These are phyloP conservation scores for Aspergillus carlsbadensis DNA, from an alignment of 495 filamentous ascomycete species.

Conservation along the genomic window DNA sequence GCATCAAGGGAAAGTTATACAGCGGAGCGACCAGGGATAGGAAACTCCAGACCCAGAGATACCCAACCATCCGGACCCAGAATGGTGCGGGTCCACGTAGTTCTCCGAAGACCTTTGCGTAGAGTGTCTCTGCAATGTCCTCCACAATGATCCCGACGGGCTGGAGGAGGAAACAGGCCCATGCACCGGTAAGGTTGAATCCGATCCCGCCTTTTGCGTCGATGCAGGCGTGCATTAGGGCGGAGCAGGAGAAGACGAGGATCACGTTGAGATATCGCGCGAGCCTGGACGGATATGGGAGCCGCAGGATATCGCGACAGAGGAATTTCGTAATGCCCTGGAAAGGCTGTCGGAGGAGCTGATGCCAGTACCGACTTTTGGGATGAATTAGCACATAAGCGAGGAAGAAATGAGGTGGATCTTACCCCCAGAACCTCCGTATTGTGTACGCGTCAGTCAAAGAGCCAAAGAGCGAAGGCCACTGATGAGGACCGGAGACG, in stretches of 20 bases:
- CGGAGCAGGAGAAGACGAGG: conserved; percentile 28
- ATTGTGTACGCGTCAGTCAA: conserved; percentile 30
- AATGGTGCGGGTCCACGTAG: background rate
- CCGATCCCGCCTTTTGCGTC: conserved; percentile 18
- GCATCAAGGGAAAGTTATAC: too few species aligned
- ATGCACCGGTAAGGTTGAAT: conserved; percentile 9
- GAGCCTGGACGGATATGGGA: conserved; percentile 19
- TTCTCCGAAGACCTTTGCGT: background rate
- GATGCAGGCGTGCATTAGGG: conserved; percentile 22
- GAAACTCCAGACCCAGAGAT: conserved; percentile 18
- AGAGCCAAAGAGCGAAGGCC: conserved; percentile 30
- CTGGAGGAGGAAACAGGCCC: conserved; percentile 27
- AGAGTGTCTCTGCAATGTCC: conserved; percentile 23
- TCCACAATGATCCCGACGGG: conserved; percentile 26
- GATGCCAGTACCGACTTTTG: conserved; percentile 37
- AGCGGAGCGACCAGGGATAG: background rate
- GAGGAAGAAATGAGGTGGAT: background rate
- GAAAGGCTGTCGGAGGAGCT: conserved; percentile 28
- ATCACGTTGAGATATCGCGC: conserved; percentile 27
- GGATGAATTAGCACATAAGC: background rate
- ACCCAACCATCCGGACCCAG: conserved; percentile 13
- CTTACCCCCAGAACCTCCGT: conserved; percentile 26
- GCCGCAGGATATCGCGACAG: conserved; percentile 15
- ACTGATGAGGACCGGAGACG: conserved; percentile 16
- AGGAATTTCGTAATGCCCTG: conserved; percentile 16